phyloP scores from a whole-genome alignment of 2,329 filamentous ascomycete species.

The Paraconiothyrium brasiliense region DNA sequence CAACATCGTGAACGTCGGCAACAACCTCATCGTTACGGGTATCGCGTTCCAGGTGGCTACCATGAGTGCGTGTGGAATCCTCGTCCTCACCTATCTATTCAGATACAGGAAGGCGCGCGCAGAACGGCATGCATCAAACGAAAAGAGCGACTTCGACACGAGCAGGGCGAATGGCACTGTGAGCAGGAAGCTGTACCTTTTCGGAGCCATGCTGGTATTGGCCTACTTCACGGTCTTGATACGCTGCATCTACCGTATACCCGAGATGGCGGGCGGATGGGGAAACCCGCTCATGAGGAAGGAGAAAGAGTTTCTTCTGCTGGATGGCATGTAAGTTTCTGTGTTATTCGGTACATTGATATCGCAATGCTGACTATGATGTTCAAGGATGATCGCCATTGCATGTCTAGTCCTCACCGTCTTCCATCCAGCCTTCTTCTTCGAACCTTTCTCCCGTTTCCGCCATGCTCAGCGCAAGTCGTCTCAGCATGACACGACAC shows the following conservation, averaged over 20 bases:
- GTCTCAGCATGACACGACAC: not conserved
- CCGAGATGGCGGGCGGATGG: conserved; percentile 57
- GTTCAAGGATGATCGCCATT: conserved; percentile 55
- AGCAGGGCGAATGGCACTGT: conserved; percentile 6
- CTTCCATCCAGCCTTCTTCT: conserved; percentile 54
- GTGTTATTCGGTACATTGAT: conserved; percentile 9
- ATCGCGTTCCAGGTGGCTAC: conserved; percentile 65
- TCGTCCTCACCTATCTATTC: conserved; percentile 1
- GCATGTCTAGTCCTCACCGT: conserved; percentile 54
- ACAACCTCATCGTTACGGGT: conserved; percentile 65
- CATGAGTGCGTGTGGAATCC: conserved; percentile 15
- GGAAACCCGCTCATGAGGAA: conserved; percentile 54
- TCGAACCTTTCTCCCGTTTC: conserved; percentile 17
- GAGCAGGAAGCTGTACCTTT: conserved; percentile 28
- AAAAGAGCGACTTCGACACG: conserved; percentile 12
- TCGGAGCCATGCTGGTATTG: conserved; percentile 37
- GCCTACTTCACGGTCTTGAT: conserved; percentile 56
- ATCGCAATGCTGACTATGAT: not conserved
- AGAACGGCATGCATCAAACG: conserved; percentile 4
- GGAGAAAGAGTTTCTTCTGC: conserved; percentile 56
- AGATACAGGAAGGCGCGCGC: conserved; percentile 6
- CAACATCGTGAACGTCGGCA: conserved; percentile 51
- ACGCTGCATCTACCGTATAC: conserved; percentile 58
- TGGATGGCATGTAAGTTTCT: conserved; percentile 52
- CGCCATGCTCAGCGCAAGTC: conserved; percentile 4